Conservation (phyloP, 2,329 filamentous ascomycete genomes). For the Aureobasidium musti region DNA sequence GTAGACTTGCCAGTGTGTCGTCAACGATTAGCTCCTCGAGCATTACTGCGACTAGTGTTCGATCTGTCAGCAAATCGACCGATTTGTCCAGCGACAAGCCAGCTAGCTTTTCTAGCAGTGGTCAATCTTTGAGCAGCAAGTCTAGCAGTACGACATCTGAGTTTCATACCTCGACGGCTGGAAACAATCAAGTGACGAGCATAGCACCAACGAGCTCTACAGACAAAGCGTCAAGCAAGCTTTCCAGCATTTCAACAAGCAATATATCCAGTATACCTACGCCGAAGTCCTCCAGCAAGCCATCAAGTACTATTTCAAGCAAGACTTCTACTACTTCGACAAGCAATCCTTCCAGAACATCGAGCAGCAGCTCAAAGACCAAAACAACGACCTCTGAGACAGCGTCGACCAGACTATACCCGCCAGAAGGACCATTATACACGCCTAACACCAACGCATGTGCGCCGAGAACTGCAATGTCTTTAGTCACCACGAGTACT, state of each 20-base stretch:
- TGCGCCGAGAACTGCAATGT: neutral
- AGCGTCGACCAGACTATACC: constrained; percentile 6
- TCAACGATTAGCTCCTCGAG: neutral
- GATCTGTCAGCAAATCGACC: neutral
- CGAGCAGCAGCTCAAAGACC: constrained; percentile 1
- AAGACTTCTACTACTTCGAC: neutral
- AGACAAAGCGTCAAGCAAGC: neutral
- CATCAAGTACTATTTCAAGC: neutral
- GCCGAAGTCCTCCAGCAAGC: neutral
- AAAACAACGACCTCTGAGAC: neutral
- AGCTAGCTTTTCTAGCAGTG: neutral
- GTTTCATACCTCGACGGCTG: neutral
- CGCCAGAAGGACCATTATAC: constrained; percentile 10
- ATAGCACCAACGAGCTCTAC: neutral
- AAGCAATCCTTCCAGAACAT: neutral
- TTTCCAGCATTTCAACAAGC: neutral
- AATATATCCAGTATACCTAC: neutral
- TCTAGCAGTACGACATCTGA: neutral
- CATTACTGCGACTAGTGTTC: neutral
- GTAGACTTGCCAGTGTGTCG: neutral
- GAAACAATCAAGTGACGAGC: neutral
- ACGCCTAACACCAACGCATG: constrained; percentile 22
- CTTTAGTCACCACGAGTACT: neutral
- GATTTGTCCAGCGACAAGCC: neutral
- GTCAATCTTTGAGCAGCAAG: neutral